phyloP scores from a whole-genome alignment of 1,284 basidiomycete genomes.

The Trichosporon sp. region DNA sequence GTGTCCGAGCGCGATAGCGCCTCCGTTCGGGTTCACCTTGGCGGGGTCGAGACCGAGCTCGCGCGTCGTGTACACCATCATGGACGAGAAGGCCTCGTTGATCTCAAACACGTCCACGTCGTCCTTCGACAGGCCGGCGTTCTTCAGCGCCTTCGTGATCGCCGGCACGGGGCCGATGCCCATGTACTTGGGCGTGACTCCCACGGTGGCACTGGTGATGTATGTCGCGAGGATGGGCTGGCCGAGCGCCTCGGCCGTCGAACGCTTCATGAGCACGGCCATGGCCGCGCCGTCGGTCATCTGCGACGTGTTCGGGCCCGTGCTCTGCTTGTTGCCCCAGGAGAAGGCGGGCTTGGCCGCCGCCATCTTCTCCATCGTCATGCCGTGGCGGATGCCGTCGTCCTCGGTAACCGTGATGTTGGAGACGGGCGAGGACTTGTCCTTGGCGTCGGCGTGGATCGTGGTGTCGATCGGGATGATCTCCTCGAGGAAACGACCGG shows the following conservation, averaged over 20 bases:
- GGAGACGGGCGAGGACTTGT: conserved; percentile 45
- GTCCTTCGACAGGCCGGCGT: conserved; percentile 66
- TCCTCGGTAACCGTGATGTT: conserved; percentile 69
- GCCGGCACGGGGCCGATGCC: conserved; percentile 75
- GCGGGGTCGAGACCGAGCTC: conserved; percentile 69
- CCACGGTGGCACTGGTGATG: conserved; percentile 72
- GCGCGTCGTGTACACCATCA: conserved; percentile 75
- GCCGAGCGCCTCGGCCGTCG: conserved; percentile 77
- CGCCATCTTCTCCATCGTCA: conserved; percentile 68
- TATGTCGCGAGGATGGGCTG: conserved; percentile 75
- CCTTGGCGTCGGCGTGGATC: conserved; percentile 36
- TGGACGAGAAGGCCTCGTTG: conserved; percentile 88
- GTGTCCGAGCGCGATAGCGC: conserved; percentile 51
- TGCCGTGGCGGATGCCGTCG: conserved; percentile 78
- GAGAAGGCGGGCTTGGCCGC: conserved; percentile 82
- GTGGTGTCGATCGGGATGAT: conserved; percentile 75
- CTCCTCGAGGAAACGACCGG: conserved; percentile 72
- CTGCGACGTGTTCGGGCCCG: conserved; percentile 76
- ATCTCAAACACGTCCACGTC: conserved; percentile 85
- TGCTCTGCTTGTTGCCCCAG: conserved; percentile 75
- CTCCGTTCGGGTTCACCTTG: conserved; percentile 85
- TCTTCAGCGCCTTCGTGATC: conserved; percentile 64
- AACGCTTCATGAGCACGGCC: conserved; percentile 80
- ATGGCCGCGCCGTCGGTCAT: conserved; percentile 88
- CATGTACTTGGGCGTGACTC: conserved; percentile 77